phyloP scores from a whole-genome alignment of 768 basidiomycete genomes.

The Collybiopsis luxurians region DNA sequence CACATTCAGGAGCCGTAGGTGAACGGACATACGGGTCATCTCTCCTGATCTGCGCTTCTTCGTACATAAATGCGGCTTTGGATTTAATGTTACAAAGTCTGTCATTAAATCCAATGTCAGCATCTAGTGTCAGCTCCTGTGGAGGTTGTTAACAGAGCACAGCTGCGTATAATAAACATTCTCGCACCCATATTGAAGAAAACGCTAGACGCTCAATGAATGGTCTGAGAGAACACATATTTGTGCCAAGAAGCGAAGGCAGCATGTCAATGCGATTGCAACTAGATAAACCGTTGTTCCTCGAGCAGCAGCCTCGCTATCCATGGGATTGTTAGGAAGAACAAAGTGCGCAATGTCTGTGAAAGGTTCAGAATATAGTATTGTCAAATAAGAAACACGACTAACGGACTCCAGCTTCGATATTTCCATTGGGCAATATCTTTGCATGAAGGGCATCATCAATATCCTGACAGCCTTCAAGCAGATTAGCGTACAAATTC shows the following conservation, averaged over 20 bases:
- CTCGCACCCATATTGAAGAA: conserved; percentile 86
- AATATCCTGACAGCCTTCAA: conserved; percentile 98
- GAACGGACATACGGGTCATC: conserved; percentile 73
- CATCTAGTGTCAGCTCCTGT: conserved; percentile 89
- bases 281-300: conserved; percentile 98
- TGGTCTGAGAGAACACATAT: conserved; percentile 89
- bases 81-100: conserved; percentile 96
- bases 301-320: conserved; percentile 90
- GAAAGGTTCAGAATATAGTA: neutral
- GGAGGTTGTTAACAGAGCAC: conserved; percentile 10
- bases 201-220: conserved; percentile 94
- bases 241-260: conserved; percentile 89
- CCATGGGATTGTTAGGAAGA: conserved; percentile 91
- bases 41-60: conserved; percentile 91
- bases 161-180: neutral
- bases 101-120: conserved; percentile 91
- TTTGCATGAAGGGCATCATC: conserved; percentile 96
- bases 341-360: conserved; percentile 98
- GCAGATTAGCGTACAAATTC: too few species aligned
- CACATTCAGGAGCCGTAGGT: neutral
- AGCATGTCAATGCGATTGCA: conserved; percentile 98
- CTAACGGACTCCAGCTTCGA: conserved; percentile 97
- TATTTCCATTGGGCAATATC: conserved; percentile 84
- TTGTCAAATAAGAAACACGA: conserved; percentile 19
- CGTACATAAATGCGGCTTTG: conserved; percentile 96